Evolutionary conservation across 352 stramenopile species (phyloP).

Genomic region (Phytophthora sansomeana): DNA sequence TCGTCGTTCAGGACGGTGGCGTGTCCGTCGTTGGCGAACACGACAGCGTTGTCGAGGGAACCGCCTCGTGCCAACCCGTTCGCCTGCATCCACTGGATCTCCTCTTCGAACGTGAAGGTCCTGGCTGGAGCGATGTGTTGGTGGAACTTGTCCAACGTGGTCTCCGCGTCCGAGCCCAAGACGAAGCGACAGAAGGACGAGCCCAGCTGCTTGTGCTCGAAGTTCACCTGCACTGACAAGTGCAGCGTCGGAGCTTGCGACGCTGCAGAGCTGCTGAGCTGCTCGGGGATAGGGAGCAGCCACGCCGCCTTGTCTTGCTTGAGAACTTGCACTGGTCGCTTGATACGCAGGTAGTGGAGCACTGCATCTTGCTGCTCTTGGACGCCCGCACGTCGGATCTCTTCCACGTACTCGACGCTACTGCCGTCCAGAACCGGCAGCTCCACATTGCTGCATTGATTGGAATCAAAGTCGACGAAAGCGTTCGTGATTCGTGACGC

Average conservation of each 20-base stretch:
- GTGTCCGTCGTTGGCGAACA: constrained; percentile 46
- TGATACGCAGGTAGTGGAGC: constrained; percentile 48
- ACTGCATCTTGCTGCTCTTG: constrained; percentile 26
- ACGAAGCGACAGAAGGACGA: constrained; percentile 51
- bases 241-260: constrained; percentile 46
- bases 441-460: constrained; percentile 36
- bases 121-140: constrained; percentile 54
- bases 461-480: constrained; percentile 44
- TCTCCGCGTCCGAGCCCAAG: constrained; percentile 40
- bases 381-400: constrained; percentile 48
- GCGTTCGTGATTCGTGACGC: constrained; percentile 55
- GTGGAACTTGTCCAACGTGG: constrained; percentile 40
- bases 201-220: constrained; percentile 63
- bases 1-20: constrained; percentile 52
- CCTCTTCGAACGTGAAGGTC: constrained; percentile 81
- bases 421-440: constrained; percentile 77
- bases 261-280: constrained; percentile 17
- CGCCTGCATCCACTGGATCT: constrained; percentile 66
- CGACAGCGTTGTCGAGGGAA: constrained; percentile 71
- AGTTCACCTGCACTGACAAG: constrained; percentile 77
- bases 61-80: constrained; percentile 63
- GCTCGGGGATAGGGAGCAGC: constrained; percentile 57
- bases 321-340: constrained; percentile 63
- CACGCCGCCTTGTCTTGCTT: constrained; percentile 73
- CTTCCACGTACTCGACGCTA: constrained; percentile 52